Evolutionary conservation across 306 rosid species (phyloP).

Genomic region (Begonia fuchsioides): DNA sequence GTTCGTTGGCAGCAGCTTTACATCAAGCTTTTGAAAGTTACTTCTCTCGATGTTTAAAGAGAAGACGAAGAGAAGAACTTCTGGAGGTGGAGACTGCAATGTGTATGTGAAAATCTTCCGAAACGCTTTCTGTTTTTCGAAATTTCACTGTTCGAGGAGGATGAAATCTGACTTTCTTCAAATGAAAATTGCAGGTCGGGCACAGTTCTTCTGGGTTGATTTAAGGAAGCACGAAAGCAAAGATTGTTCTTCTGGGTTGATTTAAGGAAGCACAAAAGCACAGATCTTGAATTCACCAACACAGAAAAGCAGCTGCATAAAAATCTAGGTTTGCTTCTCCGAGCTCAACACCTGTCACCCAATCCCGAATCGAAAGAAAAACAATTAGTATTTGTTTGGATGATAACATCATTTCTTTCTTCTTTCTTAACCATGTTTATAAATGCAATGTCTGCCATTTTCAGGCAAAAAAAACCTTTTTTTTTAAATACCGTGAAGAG

Average conservation of each 20-base stretch:
- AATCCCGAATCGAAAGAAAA: not conserved
- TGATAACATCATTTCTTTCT: not conserved
- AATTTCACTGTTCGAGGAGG: too few relatives aligned
- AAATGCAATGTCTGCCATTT: slow-evolving; percentile 9
- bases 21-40: too few relatives aligned
- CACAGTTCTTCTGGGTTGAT: not conserved
- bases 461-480: slow-evolving; percentile 1
- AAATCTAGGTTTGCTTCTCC: slow-evolving; percentile 11
- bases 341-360: slow-evolving; percentile 7
- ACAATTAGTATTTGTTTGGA: not conserved
- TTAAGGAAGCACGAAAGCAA: not conserved
- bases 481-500: not conserved
- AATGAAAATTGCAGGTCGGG: not conserved
- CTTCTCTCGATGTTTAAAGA: too few relatives aligned
- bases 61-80: too few relatives aligned
- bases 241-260: not conserved
- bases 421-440: not conserved
- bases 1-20: too few relatives aligned
- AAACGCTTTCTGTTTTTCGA: too few relatives aligned
- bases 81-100: too few relatives aligned
- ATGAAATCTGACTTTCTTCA: too few relatives aligned
- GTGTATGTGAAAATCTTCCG: too few relatives aligned
- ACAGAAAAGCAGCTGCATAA: not conserved
- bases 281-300: slow-evolving; percentile 5
- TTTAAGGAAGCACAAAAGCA: not conserved